Conservation (phyloP, 83 land plant genomes). For the Isoetes engelmannii region DNA sequence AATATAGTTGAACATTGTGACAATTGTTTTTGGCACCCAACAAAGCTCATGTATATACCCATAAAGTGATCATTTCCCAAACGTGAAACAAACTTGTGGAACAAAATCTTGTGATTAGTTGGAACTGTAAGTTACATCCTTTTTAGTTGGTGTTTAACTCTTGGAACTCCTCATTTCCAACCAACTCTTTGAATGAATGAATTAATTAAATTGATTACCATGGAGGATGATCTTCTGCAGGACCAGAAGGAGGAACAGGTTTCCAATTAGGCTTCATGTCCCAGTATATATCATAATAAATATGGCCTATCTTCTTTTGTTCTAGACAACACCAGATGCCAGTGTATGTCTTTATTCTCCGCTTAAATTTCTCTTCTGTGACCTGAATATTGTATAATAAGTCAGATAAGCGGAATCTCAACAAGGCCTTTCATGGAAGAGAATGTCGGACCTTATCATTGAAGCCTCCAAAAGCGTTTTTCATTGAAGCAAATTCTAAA, state of each 20-base stretch:
- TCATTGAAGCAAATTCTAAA: conserved; percentile 69
- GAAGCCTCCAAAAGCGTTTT: conserved; percentile 67
- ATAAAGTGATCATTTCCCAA: too few relatives aligned
- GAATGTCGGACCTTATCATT: conserved; percentile 49
- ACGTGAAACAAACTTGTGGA: too few relatives aligned
- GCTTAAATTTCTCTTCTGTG: conserved; percentile 60
- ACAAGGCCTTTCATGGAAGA: neutral
- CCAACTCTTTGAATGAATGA: too few relatives aligned
- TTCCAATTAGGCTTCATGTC: conserved; percentile 94
- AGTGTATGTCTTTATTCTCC: conserved; percentile 64
- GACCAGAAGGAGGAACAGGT: conserved; percentile 65
- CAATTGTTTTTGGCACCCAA: too few relatives aligned
- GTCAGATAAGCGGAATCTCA: neutral
- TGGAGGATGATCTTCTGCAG: conserved; percentile 68
- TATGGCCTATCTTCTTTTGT: conserved; percentile 60
- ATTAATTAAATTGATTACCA: conserved; percentile 19
- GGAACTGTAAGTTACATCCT: too few relatives aligned
- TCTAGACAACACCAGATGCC: conserved; percentile 96
- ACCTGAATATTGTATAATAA: conserved; percentile 33
- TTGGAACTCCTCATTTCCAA: too few relatives aligned
- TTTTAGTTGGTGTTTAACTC: too few relatives aligned
- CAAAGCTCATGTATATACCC: too few relatives aligned
- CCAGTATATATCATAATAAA: conserved; percentile 97
- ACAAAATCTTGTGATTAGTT: too few relatives aligned
- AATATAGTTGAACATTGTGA: too few relatives aligned